phyloP scores from a whole-genome alignment of 106 monocot species.

The Chionographis japonica region DNA sequence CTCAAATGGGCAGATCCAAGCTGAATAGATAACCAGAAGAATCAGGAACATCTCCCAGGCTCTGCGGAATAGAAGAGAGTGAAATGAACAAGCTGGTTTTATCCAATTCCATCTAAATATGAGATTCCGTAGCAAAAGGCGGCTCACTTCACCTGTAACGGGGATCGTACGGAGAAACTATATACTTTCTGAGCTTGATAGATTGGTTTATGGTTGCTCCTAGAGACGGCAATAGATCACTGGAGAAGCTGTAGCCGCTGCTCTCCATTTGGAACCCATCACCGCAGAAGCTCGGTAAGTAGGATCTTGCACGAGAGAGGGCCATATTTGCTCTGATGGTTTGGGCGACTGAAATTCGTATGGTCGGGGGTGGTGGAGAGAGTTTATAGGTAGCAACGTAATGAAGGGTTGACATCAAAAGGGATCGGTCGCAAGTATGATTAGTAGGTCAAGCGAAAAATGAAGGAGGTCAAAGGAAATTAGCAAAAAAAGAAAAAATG shows the following conservation, averaged over 20 bases:
- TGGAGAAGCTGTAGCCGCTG: slow-evolving; percentile 24
- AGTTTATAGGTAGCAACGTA: slow-evolving; percentile 4
- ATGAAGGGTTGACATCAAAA: slow-evolving; percentile 4
- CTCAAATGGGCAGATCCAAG: slow-evolving; percentile 76
- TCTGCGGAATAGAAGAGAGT: slow-evolving; percentile 17
- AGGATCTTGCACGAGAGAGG: slow-evolving; percentile 16
- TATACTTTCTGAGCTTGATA: slow-evolving; percentile 38
- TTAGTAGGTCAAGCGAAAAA: not conserved
- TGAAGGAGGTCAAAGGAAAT: not conserved
- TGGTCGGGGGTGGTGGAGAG: not conserved
- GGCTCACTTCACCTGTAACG: slow-evolving; percentile 46
- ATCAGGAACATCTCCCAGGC: slow-evolving; percentile 67
- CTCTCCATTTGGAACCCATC: slow-evolving; percentile 15
- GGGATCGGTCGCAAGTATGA: not conserved
- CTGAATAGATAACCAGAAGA: slow-evolving; percentile 57
- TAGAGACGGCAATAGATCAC: slow-evolving; percentile 59
- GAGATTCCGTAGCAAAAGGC: not conserved
- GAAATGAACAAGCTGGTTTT: not conserved
- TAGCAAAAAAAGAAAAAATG: not conserved
- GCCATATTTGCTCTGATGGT: slow-evolving; percentile 12
- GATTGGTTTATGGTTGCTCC: slow-evolving; percentile 57
- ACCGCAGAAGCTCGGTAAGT: slow-evolving; percentile 20
- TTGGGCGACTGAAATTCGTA: not conserved
- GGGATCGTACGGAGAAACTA: slow-evolving; percentile 66
- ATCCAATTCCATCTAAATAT: not conserved